These are phyloP conservation scores for Xylaria sp. DNA, from an alignment of 2,329 filamentous ascomycete species.

Conservation along the genomic window DNA sequence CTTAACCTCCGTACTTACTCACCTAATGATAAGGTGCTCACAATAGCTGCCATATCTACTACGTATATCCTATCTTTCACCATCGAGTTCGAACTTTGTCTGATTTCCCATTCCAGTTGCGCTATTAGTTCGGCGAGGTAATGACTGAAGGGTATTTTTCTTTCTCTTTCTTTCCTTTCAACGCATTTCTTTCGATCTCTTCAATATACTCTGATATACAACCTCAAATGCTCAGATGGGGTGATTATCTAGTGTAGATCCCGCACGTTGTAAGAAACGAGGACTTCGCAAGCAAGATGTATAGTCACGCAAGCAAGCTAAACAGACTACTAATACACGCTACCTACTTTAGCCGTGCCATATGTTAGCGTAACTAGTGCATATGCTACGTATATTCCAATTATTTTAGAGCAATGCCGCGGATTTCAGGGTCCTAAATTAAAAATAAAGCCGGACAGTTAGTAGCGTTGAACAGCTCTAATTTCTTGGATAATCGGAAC, in stretches of 20 bases:
- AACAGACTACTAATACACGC: background rate
- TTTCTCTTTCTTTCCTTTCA: background rate
- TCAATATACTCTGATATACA: background rate
- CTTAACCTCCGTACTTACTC: too few species aligned
- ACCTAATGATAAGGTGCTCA: background rate
- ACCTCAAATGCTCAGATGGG: background rate
- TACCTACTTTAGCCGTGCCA: background rate
- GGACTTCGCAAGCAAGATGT: background rate
- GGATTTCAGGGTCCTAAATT: too few species aligned
- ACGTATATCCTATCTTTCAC: background rate
- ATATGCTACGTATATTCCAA: too few species aligned
- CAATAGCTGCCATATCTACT: background rate
- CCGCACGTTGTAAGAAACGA: background rate
- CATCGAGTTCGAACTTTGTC: background rate
- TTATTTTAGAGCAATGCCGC: too few species aligned
- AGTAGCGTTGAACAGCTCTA: background rate
- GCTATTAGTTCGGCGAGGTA: background rate
- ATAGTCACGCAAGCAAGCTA: too few species aligned
- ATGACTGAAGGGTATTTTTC: background rate
- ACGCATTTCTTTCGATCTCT: background rate
- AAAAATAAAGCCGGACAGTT: background rate
- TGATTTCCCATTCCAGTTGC: background rate
- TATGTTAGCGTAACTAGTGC: too few species aligned
- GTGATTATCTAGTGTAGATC: background rate
- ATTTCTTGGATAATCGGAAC: background rate